phyloP scores from a whole-genome alignment of 176 grass and related monocot genomes.

The Canna indica region DNA sequence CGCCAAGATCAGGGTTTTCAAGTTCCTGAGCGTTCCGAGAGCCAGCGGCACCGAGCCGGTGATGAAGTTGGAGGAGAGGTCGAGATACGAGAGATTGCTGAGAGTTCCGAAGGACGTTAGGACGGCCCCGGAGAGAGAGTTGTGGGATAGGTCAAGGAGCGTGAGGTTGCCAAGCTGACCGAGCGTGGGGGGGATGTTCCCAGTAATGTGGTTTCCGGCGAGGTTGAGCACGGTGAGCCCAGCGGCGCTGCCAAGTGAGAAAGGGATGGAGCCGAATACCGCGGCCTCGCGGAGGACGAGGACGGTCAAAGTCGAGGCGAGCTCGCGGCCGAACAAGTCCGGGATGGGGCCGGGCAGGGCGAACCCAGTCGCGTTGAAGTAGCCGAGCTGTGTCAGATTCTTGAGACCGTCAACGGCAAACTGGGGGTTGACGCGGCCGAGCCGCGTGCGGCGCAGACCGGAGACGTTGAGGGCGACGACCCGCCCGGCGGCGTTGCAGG shows the following conservation, averaged over 20 bases:
- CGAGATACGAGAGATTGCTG: slow-evolving; percentile 27
- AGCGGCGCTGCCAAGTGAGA: slow-evolving; percentile 35
- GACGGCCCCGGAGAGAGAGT: slow-evolving; percentile 41
- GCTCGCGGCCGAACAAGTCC: slow-evolving; percentile 44
- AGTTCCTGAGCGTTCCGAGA: not conserved
- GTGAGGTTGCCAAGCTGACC: slow-evolving; percentile 55
- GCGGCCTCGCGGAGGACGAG: slow-evolving; percentile 41
- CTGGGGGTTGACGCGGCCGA: slow-evolving; percentile 16
- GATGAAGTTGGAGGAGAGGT: slow-evolving; percentile 43
- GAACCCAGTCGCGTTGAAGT: slow-evolving; percentile 74
- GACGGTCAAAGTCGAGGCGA: slow-evolving; percentile 36
- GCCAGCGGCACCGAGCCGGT: not conserved
- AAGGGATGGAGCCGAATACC: slow-evolving; percentile 41
- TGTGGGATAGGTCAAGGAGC: slow-evolving; percentile 43
- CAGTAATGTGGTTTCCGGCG: slow-evolving; percentile 28
- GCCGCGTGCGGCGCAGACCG: slow-evolving; percentile 51
- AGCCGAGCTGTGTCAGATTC: slow-evolving; percentile 35
- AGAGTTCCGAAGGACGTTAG: slow-evolving; percentile 36
- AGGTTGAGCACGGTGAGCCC: slow-evolving; percentile 54
- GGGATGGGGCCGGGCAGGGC: slow-evolving; percentile 62
- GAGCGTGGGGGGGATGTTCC: slow-evolving; percentile 40
- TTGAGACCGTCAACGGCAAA: slow-evolving; percentile 51
- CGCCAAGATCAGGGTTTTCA: slow-evolving; percentile 7
- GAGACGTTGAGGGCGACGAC: slow-evolving; percentile 38
- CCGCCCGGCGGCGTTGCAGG: slow-evolving; percentile 46